Evolutionary conservation across 352 stramenopile genomes (phyloP).

Genomic region (Pythium grandisporangium): DNA sequence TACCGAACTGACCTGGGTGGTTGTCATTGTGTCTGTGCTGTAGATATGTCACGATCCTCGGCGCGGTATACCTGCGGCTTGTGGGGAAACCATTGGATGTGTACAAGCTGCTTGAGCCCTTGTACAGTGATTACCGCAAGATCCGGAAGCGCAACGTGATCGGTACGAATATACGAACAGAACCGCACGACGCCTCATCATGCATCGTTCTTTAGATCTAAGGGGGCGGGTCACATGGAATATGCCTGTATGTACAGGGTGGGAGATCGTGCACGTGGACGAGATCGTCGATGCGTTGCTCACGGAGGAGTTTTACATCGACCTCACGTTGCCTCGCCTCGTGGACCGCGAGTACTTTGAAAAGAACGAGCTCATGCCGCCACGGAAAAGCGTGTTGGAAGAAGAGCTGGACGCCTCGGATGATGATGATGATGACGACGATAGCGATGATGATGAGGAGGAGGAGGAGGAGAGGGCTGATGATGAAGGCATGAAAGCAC

Average conservation of each 20-base stretch:
- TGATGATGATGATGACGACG: conserved; percentile 10
- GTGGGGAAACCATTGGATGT: conserved; percentile 89
- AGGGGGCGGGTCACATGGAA: no score
- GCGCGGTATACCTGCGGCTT: conserved; percentile 95
- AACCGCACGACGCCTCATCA: not conserved
- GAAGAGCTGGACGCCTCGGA: conserved; percentile 48
- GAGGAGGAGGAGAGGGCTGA: not conserved
- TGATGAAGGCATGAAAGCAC: not conserved
- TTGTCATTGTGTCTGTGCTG: not conserved
- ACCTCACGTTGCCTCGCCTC: conserved; percentile 92
- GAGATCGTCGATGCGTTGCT: conserved; percentile 95
- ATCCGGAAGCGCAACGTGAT: conserved; percentile 81
- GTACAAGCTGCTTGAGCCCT: conserved; percentile 91
- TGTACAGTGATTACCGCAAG: conserved; percentile 96
- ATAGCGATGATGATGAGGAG: conserved; percentile 4
- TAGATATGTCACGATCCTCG: conserved; percentile 92
- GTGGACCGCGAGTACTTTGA: conserved; percentile 83
- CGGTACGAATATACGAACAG: conserved; percentile 11
- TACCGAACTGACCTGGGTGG: not conserved
- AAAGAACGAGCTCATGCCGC: conserved; percentile 48
- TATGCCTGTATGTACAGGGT: no score
- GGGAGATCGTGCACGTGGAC: conserved; percentile 94
- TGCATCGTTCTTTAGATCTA: no score
- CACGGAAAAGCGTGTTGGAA: conserved; percentile 62
- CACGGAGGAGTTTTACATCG: conserved; percentile 86